phyloP scores from a whole-genome alignment of 2,329 filamentous ascomycete species.

The Pseudovirgaria hyperparasitica region DNA sequence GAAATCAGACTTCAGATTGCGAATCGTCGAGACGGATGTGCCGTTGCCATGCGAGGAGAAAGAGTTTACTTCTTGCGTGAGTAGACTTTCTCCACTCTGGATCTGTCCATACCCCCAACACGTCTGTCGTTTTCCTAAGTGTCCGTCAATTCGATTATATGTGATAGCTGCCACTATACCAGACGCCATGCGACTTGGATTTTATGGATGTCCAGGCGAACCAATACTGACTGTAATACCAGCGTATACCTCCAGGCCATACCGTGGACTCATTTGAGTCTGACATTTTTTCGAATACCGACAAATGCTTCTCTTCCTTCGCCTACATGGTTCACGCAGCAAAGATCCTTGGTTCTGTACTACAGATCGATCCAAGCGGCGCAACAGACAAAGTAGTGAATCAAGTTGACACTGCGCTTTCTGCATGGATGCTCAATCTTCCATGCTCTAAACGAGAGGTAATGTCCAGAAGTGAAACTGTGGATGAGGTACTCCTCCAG shows the following conservation, averaged over 20 bases:
- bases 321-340: slow-evolving; percentile 73
- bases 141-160: too few relatives aligned
- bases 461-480: slow-evolving; percentile 48
- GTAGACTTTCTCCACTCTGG: slow-evolving; percentile 6
- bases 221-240: too few relatives aligned
- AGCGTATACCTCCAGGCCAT: too few relatives aligned
- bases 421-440: slow-evolving; percentile 70
- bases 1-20: slow-evolving; percentile 56
- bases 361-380: slow-evolving; percentile 35
- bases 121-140: too few relatives aligned
- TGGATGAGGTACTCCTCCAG: slow-evolving; percentile 88
- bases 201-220: too few relatives aligned
- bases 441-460: slow-evolving; percentile 60
- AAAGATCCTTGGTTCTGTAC: slow-evolving; percentile 64
- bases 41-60: slow-evolving; percentile 71
- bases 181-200: too few relatives aligned
- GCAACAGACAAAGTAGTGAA: slow-evolving; percentile 36
- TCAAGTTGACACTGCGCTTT: slow-evolving; percentile 46
- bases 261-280: too few relatives aligned
- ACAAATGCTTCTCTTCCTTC: slow-evolving; percentile 78
- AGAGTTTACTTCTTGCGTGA: slow-evolving; percentile 41
- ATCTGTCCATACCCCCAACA: not conserved
- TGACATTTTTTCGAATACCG: too few relatives aligned
- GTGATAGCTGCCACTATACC: too few relatives aligned
- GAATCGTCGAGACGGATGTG: slow-evolving; percentile 54